These are phyloP conservation scores for Poronia punctata DNA, from an alignment of 495 filamentous ascomycete species.

Conservation along the genomic window DNA sequence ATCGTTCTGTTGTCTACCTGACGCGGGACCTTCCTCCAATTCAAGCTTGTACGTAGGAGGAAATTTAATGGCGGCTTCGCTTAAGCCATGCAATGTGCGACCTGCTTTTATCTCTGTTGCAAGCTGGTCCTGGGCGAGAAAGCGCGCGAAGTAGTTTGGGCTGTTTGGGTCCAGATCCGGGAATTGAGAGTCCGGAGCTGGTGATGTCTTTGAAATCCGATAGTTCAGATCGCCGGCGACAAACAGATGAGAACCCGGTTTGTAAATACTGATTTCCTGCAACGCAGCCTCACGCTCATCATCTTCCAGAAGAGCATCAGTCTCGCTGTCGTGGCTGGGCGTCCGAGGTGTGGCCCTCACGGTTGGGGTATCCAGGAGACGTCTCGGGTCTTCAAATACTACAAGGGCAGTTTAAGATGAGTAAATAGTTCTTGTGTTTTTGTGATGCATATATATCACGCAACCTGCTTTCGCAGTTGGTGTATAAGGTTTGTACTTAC, in stretches of 20 bases:
- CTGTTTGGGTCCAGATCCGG: constrained; percentile 52
- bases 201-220: constrained; percentile 60
- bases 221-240: constrained; percentile 93
- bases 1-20: constrained; percentile 22
- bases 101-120: constrained; percentile 55
- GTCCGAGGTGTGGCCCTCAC: constrained; percentile 5
- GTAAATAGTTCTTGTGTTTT: no score
- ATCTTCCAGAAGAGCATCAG: constrained; percentile 7
- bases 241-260: constrained; percentile 69
- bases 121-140: constrained; percentile 72
- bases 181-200: constrained; percentile 47
- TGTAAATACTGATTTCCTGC: constrained; percentile 54
- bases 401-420: not conserved
- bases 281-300: constrained; percentile 17
- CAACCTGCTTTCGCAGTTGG: no score
- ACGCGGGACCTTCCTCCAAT: constrained; percentile 36
- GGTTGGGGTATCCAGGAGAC: constrained; percentile 16
- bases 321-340: constrained; percentile 22
- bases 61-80: constrained; percentile 68
- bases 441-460: no score
- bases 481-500: constrained; percentile 1
- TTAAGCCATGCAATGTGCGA: constrained; percentile 65
- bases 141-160: constrained; percentile 38
- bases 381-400: constrained; percentile 55
- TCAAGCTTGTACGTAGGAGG: constrained; percentile 88